A percentile compares a stretch with the other conserved stretches of the same genome.
Conservation (phyloP, 2,329 filamentous ascomycete species). For the Xylaria sp. region DNA sequence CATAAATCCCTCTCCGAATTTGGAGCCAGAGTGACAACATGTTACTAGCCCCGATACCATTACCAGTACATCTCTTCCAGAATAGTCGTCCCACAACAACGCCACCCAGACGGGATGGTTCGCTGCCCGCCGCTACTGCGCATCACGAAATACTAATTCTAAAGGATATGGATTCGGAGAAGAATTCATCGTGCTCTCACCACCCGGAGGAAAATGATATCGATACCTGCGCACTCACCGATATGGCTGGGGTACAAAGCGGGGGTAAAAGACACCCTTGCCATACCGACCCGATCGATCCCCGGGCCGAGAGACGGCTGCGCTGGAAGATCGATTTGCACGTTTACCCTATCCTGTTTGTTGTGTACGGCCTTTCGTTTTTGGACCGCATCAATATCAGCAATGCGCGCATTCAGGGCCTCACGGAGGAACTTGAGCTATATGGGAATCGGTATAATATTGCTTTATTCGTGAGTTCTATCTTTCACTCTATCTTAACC, state of each 20-base stretch:
- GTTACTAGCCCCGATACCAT: neutral
- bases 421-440: conserved; percentile 56
- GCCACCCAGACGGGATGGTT: neutral
- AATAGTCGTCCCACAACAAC: neutral
- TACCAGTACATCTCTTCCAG: neutral
- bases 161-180: neutral
- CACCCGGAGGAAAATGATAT: neutral
- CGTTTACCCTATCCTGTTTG: conserved; percentile 55
- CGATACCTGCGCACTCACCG: neutral
- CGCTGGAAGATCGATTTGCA: conserved; percentile 56
- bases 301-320: conserved; percentile 51
- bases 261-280: neutral
- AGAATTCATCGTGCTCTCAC: neutral
- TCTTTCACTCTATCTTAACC: no score
- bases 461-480: conserved; percentile 50
- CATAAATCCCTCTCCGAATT: neutral
- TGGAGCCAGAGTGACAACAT: neutral
- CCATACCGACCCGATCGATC: conserved; percentile 43
- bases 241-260: neutral
- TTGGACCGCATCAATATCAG: conserved; percentile 60
- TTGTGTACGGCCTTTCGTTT: conserved; percentile 57
- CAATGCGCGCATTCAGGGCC: conserved; percentile 59
- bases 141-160: neutral
- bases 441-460: conserved; percentile 57
- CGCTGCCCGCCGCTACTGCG: neutral